Evolutionary conservation across 768 basidiomycete species (phyloP), one percentile per base, ranked within the genome.

Genomic region (Porphyrellus cyaneotinctus): DNA sequence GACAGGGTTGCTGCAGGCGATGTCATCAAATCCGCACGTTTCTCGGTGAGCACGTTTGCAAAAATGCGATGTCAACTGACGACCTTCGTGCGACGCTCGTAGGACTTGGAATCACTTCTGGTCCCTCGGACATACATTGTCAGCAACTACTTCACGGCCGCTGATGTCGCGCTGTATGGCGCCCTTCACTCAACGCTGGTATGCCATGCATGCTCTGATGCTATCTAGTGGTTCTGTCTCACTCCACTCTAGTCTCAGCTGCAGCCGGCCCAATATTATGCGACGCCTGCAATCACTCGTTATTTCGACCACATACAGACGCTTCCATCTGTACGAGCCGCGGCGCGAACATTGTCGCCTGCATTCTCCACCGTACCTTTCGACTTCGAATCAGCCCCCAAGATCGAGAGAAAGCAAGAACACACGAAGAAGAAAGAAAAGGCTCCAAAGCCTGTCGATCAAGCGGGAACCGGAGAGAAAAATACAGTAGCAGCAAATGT

Each of bases 291-390:
- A 20, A 69, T 98, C 35, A 89, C 89, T 37, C 89, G 97, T 41
- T 97, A 95, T 77, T 95, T 98, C 66, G 88, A 95, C 71, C 92
- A 97, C 71, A 80, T 99, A 53, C 95, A 98, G 73, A 78, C 82
- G 42, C 76, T 75, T 20, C 75, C 85, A 7, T 68, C 78, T 15
- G 83, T 97, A 36, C 77, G 81, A 23, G 73, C 75, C 41, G 78
- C 82, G 3, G 81, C 84, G 7, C 74, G 75, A 39, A 64, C 76
- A 1, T 72, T 80, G 26, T 70, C 77, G 2, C 76, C 81, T 28
- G 74, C 79, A 4, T 86, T 85, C 61, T 70, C 76, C 14, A 54
- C 75, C 6, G 75, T 97, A 14, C 44, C 71, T 1, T 83, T 98
- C 58, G 86, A 95, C 64, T 70, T 95, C 23, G 80, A 83, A 22